Conservation (phyloP, 441 rosid genomes). For the Erodium moschatum region DNA sequence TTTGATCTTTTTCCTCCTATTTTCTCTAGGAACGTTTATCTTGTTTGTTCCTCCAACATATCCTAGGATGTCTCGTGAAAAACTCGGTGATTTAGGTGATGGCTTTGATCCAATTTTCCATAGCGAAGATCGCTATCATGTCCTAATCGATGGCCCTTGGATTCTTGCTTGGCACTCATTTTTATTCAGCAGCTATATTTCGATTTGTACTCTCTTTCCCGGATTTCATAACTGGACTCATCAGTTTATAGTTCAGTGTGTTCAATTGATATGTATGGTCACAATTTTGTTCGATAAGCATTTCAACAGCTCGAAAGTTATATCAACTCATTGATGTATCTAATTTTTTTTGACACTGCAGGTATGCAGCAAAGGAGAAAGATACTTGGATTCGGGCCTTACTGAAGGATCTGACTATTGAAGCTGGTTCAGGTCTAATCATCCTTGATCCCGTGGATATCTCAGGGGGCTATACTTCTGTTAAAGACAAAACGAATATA, state of each 20-base stretch:
- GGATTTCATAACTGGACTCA: too few species aligned
- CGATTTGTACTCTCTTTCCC: too few species aligned
- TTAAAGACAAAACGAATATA: slow-evolving; percentile 83
- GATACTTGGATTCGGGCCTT: slow-evolving; percentile 90
- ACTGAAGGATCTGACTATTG: slow-evolving; percentile 77
- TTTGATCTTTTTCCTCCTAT: too few species aligned
- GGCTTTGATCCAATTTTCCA: background rate
- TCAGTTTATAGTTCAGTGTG: background rate
- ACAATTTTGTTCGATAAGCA: too few species aligned
- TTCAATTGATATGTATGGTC: background rate
- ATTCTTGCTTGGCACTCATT: background rate
- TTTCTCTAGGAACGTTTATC: background rate
- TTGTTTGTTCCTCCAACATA: background rate
- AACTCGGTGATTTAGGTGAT: background rate
- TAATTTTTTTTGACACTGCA: slow-evolving; percentile 20
- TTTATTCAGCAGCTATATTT: background rate
- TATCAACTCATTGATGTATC: background rate
- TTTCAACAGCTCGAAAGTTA: too few species aligned
- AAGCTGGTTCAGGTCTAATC: slow-evolving; percentile 96
- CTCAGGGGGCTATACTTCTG: slow-evolving; percentile 85
- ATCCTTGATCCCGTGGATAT: slow-evolving; percentile 89
- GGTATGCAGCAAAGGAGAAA: slow-evolving; percentile 95
- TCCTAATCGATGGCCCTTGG: background rate
- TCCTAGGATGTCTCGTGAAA: too few species aligned
- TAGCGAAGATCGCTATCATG: background rate